phyloP scores from a whole-genome alignment of 1,139 yeast genomes.

The Candida glucosophila region DNA sequence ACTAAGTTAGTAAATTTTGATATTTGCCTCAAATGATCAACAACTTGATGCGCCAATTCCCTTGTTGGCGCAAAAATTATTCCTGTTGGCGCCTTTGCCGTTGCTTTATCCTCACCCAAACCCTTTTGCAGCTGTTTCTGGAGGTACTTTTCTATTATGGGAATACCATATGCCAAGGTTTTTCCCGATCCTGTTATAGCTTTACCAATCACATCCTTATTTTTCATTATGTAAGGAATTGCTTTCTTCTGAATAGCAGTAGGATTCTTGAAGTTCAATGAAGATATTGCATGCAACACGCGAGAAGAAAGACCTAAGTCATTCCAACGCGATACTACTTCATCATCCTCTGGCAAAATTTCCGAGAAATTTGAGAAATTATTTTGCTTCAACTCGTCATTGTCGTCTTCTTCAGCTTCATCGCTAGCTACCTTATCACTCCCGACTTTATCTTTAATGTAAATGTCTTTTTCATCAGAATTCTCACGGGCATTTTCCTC shows the following conservation, averaged over 20 bases:
- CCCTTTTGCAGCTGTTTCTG: constrained; percentile 16
- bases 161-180: constrained; percentile 90
- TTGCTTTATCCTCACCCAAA: constrained; percentile 7
- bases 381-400: constrained; percentile 7
- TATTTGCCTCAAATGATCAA: constrained; percentile 60
- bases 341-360: constrained; percentile 34
- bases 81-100: constrained; percentile 36
- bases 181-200: constrained; percentile 99
- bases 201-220: constrained; percentile 83
- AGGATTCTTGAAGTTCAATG: constrained; percentile 57
- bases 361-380: constrained; percentile 14
- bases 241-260: constrained; percentile 75
- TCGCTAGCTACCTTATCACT: constrained; percentile 1
- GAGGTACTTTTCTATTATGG: constrained; percentile 68
- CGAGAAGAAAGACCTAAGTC: constrained; percentile 37
- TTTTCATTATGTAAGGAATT: constrained; percentile 68
- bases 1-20: constrained; percentile 54
- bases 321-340: too few species aligned
- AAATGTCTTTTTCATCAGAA: constrained; percentile 1
- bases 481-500: too few species aligned
- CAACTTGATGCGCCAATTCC: constrained; percentile 93
- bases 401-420: constrained; percentile 2
- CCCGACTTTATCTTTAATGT: constrained; percentile 1
- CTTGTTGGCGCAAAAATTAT: constrained; percentile 91
- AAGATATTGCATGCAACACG: constrained; percentile 50